Conservation (phyloP, 73 alveolate genomes). For the Paramecium caudatum region DNA sequence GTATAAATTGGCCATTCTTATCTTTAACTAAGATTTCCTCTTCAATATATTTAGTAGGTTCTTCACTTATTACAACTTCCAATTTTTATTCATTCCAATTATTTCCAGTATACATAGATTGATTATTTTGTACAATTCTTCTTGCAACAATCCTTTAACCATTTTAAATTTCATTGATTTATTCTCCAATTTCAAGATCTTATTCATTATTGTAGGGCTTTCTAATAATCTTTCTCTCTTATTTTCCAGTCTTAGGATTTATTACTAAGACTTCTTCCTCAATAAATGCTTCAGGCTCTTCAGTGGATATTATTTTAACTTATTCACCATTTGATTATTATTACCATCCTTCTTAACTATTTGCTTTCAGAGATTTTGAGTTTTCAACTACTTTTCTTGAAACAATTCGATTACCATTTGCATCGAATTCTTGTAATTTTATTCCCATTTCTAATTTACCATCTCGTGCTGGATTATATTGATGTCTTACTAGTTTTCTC, state of each 20-base stretch:
- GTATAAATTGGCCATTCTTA: neutral
- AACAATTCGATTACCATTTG: slow-evolving; percentile 12
- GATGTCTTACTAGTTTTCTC: neutral
- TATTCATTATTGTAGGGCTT: slow-evolving; percentile 19
- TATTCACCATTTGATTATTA: neutral
- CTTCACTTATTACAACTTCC: slow-evolving; percentile 2
- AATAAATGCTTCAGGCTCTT: slow-evolving; percentile 25
- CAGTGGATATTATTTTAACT: neutral
- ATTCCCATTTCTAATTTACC: neutral
- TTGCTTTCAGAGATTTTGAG: slow-evolving; percentile 9
- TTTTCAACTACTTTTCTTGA: neutral
- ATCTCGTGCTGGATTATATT: neutral
- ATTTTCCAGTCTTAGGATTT: slow-evolving; percentile 31
- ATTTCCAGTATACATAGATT: neutral
- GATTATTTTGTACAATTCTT: slow-evolving; percentile 13
- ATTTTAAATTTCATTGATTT: slow-evolving; percentile 9
- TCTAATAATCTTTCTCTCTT: slow-evolving; percentile 5
- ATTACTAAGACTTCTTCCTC: neutral
- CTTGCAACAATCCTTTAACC: slow-evolving; percentile 44
- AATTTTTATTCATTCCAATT: neutral
- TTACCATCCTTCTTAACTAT: neutral
- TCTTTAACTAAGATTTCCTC: slow-evolving; percentile 13
- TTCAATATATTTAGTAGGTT: neutral
- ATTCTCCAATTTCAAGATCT: slow-evolving; percentile 21
- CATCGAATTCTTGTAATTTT: neutral